phyloP scores from a whole-genome alignment of 257 asterid genomes.

The Verbena officinalis region DNA sequence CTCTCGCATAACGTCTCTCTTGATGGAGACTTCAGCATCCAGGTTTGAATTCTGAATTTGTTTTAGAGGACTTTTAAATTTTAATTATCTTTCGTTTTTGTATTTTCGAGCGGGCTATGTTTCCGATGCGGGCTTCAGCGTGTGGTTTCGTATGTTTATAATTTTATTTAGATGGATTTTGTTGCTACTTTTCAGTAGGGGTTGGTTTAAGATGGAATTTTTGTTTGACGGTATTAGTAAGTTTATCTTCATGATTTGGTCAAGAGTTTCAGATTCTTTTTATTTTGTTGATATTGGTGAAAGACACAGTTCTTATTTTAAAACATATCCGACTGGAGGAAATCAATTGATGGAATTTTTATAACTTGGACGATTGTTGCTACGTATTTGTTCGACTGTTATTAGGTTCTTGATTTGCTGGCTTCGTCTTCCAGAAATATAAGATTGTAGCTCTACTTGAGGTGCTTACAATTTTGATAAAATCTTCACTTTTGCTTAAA shows the following conservation, averaged over 20 bases:
- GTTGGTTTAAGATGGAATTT: constrained; percentile 7
- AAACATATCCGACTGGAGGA: neutral
- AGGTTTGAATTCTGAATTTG: constrained; percentile 39
- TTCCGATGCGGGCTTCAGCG: neutral
- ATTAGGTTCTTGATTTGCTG: neutral
- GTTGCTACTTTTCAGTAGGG: neutral
- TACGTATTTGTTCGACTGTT: constrained; percentile 1
- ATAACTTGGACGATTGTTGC: neutral
- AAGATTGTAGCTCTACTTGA: neutral
- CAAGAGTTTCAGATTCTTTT: neutral
- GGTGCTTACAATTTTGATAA: constrained; percentile 13
- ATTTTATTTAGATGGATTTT: neutral
- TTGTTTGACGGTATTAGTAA: neutral
- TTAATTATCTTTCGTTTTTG: neutral
- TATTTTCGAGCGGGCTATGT: neutral
- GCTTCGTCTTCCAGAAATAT: neutral
- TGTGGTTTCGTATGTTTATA: neutral
- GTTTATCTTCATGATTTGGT: constrained; percentile 11
- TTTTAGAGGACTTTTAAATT: neutral
- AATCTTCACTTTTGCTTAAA: neutral
- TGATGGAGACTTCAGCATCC: constrained; percentile 73
- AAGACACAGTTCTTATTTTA: neutral
- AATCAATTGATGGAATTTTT: neutral
- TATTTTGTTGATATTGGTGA: neutral
- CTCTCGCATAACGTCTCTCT: constrained; percentile 65